Evolutionary conservation across 2,329 filamentous ascomycete genomes (phyloP), one percentile per base, ranked within the genome.

Genomic region (Penicillium psychrosexuale): DNA sequence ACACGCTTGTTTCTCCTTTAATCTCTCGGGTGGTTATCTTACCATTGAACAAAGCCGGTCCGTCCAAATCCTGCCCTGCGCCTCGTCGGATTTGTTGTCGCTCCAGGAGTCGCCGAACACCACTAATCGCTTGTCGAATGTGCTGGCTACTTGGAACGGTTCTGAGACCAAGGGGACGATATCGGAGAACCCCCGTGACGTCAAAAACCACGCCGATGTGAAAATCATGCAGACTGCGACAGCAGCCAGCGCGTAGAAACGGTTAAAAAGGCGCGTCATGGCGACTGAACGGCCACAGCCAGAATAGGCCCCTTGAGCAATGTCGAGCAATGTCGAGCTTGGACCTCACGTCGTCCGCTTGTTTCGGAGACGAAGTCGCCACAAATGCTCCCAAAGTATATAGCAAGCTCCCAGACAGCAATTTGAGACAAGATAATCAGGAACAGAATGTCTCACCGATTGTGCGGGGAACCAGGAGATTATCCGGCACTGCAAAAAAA

Each of bases 101-200:
- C 71, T 73, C 73, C 69, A 74, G 8, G 73, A 70, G 60, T 75
- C 72, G 6, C 72, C 72, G 60, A 74, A 75, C 7, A 73, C 67
- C 3, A 74, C 70, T 51, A 75, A 58, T 49, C 69, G 61, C 38
- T 63, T 65, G 34, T 69, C 60, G 54, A 65, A 69, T 24, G 59
- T 49, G 4, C 47, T 51, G 8, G 62, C 51, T 8, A 63, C 53
- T 42, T 62, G 58, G 37, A 68, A 68, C 9, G 49, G 19, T 8
- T 56, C 54, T 11, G 56, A 31, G 39, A 50, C 47, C 3, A 61
- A 60, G 24, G 59, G 57, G 17, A 63, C 48, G 15, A 65, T 60
- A 17, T 59, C 59, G 37, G 49, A 58, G 39, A 60, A 62, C 42
- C 55, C 58, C 37, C 62, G 63, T 38, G 64, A 66, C 24, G 60